Percentiles rank a stretch among this genome's conserved stretches.
Evolutionary conservation across 768 basidiomycete species (phyloP).

Genomic region (Tricholomella constricta): DNA sequence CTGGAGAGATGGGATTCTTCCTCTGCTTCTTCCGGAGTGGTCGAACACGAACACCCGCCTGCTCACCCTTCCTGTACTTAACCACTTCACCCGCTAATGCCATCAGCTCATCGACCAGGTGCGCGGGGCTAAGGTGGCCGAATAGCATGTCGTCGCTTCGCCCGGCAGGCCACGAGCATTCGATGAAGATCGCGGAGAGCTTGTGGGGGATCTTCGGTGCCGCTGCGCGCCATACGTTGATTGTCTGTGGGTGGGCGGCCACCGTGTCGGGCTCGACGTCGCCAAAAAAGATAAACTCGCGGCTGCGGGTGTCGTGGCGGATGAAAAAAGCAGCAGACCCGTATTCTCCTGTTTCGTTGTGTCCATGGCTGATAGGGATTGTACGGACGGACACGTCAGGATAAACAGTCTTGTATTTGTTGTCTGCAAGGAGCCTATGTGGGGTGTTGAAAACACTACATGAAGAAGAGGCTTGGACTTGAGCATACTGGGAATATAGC

Average conservation of each 20-base stretch:
- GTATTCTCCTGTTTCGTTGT: constrained; percentile 57
- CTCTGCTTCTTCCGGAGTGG: constrained; percentile 41
- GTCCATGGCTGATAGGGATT: constrained; percentile 77
- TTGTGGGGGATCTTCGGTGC: constrained; percentile 72
- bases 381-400: constrained; percentile 61
- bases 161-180: constrained; percentile 86
- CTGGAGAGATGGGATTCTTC: constrained; percentile 38
- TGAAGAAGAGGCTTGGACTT: constrained; percentile 26
- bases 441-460: constrained; percentile 9
- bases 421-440: constrained; percentile 51
- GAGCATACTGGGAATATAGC: constrained; percentile 58
- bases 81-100: constrained; percentile 70
- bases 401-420: constrained; percentile 52
- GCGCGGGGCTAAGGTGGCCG: constrained; percentile 86
- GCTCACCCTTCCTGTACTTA: constrained; percentile 35
- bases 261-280: constrained; percentile 89
- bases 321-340: constrained; percentile 87
- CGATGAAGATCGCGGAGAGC: constrained; percentile 86
- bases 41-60: constrained; percentile 24
- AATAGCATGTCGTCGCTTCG: constrained; percentile 69
- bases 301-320: constrained; percentile 57
- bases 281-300: constrained; percentile 91
- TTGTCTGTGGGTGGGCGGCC: constrained; percentile 58
- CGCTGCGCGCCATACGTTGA: constrained; percentile 78
- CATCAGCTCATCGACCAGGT: constrained; percentile 74